These are phyloP conservation scores for Limonium bicolor DNA, from an alignment of 148 eudicot species.

Conservation along the genomic window DNA sequence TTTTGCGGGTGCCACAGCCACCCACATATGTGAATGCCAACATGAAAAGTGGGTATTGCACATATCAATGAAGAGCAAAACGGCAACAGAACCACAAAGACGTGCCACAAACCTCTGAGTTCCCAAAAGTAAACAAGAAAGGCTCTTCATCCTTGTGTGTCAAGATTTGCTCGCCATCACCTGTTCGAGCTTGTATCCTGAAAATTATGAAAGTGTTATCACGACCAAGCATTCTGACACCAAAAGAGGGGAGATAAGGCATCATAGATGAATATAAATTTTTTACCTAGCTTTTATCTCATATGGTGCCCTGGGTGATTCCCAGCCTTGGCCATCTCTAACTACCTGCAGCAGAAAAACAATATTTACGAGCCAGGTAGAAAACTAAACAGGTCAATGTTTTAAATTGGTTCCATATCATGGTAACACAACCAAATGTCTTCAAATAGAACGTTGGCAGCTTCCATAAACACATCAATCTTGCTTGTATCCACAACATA, in stretches of 20 bases:
- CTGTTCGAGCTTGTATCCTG: constrained; percentile 76
- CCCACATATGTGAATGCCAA: not conserved
- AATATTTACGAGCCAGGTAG: not conserved
- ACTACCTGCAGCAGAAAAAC: constrained; percentile 32
- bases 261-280: not conserved
- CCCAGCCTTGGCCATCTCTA: constrained; percentile 91
- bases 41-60: not conserved
- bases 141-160: constrained; percentile 64
- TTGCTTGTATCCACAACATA: too few relatives aligned
- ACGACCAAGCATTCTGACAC: not conserved
- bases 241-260: constrained; percentile 1
- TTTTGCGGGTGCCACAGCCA: too few relatives aligned
- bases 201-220: constrained; percentile 1
- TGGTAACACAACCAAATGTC: too few relatives aligned
- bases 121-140: constrained; percentile 71
- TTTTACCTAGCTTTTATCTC: constrained; percentile 85
- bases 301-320: constrained; percentile 94
- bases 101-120: constrained; percentile 48
- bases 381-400: not conserved
- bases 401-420: too few relatives aligned
- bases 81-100: constrained; percentile 2
- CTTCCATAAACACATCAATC: too few relatives aligned
- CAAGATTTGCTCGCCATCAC: constrained; percentile 53
- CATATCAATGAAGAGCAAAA: not conserved
- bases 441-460: too few relatives aligned